Evolutionary conservation across 495 filamentous ascomycete species (phyloP), one percentile per base, ranked within the genome.

Genomic region (Astrothelium macrocarpum): DNA sequence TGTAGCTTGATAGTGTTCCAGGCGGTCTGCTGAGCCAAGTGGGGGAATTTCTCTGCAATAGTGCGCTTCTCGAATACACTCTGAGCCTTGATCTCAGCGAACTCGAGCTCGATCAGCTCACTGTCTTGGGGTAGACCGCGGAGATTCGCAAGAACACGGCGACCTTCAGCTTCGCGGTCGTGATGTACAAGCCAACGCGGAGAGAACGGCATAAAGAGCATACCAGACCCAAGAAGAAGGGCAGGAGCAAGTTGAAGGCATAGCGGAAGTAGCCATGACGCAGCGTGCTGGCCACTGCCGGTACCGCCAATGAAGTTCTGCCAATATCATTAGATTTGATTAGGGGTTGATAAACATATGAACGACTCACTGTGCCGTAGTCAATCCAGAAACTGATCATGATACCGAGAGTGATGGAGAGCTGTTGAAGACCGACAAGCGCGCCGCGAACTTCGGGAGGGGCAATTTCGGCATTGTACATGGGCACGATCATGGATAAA

Each of bases 311-410:
- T 91, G 73, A 83, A 91, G 72, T 91, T 87, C 65, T 81, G 85
- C 16, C 83, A 83, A 67, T 78, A 26, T 39, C 29, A 26, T 36
- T 9, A 23, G 36, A n/a, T 23, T 7, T 16, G 26, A 9, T 31
- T 20, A 1, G 7, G 31, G 31, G 31, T 16, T 59, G n/a, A 59
- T 59, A 36, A 1, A 36, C 4, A 49, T 26, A 53, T 3, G 29
- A 32, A 28, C 31, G 59, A 59, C 62, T 63, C 34, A 70, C 66
- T 10, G 70, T 71, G 45, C 72, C 73, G 60, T 90, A 90, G 73
- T 90, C 84, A 67, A 91, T 89, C 89, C 90, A 95, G 77, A 91
- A 94, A 65, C 82, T 84, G 65, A 91, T 75, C 78, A 94, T 83
- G 73, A 95, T 93, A 29, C 90, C 90, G 60, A 90, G 84, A 34